These are phyloP conservation scores for Abrus precatorius DNA, from an alignment of 306 rosid species.

Conservation along the genomic window DNA sequence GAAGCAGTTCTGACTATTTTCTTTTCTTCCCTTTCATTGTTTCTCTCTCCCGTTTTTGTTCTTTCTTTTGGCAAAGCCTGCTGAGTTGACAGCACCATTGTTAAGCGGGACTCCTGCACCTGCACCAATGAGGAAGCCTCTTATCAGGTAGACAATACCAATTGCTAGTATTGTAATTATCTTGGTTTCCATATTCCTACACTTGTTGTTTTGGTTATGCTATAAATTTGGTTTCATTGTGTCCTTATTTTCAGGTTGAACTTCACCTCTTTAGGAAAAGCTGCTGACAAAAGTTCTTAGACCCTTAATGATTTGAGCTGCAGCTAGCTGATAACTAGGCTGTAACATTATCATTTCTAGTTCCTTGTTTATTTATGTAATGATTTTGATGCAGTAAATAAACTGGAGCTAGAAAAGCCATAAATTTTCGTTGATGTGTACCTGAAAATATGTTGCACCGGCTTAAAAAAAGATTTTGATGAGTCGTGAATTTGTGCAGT, in stretches of 20 bases:
- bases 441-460: slow-evolving; percentile 41
- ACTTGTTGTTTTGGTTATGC: slow-evolving; percentile 15
- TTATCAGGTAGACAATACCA: slow-evolving; percentile 68
- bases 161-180: background rate
- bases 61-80: slow-evolving; percentile 61
- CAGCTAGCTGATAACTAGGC: slow-evolving; percentile 11
- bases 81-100: slow-evolving; percentile 68
- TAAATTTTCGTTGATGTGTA: slow-evolving; percentile 34
- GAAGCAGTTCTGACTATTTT: slow-evolving; percentile 44
- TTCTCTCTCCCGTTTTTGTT: background rate
- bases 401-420: slow-evolving; percentile 46
- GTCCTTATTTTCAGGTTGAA: slow-evolving; percentile 69
- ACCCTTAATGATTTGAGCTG: slow-evolving; percentile 35
- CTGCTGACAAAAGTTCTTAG: slow-evolving; percentile 70
- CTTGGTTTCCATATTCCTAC: slow-evolving; percentile 29
- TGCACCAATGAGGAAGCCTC: slow-evolving; percentile 66
- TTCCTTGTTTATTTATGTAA: slow-evolving; percentile 44
- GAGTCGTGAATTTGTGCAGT: background rate
- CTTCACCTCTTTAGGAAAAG: slow-evolving; percentile 84
- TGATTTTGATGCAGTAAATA: slow-evolving; percentile 40
- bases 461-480: slow-evolving; percentile 28
- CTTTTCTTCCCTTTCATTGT: background rate
- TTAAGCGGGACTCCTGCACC: slow-evolving; percentile 60
- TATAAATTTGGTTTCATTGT: slow-evolving; percentile 20
- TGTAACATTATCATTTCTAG: slow-evolving; percentile 40